A percentile compares a stretch with the other conserved stretches of the same genome.
These are phyloP conservation scores for Penicillium sp. DNA, from an alignment of 2,329 filamentous ascomycete genomes.

Conservation along the genomic window DNA sequence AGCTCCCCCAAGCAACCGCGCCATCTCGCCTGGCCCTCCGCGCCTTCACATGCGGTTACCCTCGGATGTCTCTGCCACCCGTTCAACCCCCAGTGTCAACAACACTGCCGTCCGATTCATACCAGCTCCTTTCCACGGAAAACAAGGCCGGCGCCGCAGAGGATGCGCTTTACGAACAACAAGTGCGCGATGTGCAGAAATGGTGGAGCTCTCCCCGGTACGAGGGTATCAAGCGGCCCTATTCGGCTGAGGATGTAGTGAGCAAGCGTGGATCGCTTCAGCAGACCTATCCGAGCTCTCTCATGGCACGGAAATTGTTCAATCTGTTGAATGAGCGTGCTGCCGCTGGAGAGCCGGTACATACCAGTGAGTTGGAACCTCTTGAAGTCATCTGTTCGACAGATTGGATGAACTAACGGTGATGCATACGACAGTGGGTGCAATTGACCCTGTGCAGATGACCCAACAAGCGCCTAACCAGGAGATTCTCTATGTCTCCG, in stretches of 20 bases:
- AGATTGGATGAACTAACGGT: background rate
- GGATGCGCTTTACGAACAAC: slow-evolving; percentile 81
- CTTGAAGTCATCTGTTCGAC: too few relatives aligned
- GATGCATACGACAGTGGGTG: slow-evolving; percentile 70
- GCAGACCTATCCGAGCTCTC: slow-evolving; percentile 86
- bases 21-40: slow-evolving; percentile 34
- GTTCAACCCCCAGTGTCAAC: slow-evolving; percentile 66
- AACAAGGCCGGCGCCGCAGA: slow-evolving; percentile 80
- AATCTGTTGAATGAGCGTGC: slow-evolving; percentile 79
- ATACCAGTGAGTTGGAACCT: slow-evolving; percentile 70
- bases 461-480: slow-evolving; percentile 96
- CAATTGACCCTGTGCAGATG: slow-evolving; percentile 99
- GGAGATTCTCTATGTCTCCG: slow-evolving; percentile 93
- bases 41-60: slow-evolving; percentile 42
- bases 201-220: slow-evolving; percentile 91
- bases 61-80: slow-evolving; percentile 60
- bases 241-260: slow-evolving; percentile 87
- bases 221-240: slow-evolving; percentile 87
- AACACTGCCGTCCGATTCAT: slow-evolving; percentile 71
- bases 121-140: slow-evolving; percentile 79
- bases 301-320: slow-evolving; percentile 95
- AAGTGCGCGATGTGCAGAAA: slow-evolving; percentile 80
- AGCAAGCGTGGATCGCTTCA: slow-evolving; percentile 88
- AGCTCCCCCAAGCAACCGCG: slow-evolving; percentile 25
- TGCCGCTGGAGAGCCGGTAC: slow-evolving; percentile 81